A percentile compares a stretch with the other conserved stretches of the same genome.
Conservation (phyloP, 2,329 filamentous ascomycete species). For the Nemania sp. region DNA sequence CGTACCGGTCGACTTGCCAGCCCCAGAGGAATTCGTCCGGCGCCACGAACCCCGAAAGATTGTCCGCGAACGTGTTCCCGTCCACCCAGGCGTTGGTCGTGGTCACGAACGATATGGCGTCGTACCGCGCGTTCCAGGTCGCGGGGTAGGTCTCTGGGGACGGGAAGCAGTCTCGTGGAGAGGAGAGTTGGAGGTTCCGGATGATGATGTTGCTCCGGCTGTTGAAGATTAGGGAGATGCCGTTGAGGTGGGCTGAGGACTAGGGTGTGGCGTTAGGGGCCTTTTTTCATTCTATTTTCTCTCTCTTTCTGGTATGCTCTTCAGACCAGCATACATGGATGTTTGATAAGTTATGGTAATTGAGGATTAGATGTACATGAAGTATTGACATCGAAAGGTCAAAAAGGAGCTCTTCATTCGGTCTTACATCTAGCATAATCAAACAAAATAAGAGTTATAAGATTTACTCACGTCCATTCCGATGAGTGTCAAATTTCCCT, state of each 20-base stretch:
- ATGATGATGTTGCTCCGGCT: constrained; percentile 27
- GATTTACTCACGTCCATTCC: constrained; percentile 24
- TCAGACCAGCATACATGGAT: no score
- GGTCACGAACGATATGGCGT: constrained; percentile 26
- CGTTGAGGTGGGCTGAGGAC: constrained; percentile 22
- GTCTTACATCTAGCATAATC: no score
- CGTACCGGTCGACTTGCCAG: constrained; percentile 28
- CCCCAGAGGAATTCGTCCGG: constrained; percentile 27
- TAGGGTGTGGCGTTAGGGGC: not conserved
- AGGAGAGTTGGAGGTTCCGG: constrained; percentile 23
- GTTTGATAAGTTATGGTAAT: no score
- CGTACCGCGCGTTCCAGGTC: constrained; percentile 31
- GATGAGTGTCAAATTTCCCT: constrained; percentile 29
- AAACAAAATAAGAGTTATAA: no score
- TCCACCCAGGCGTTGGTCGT: constrained; percentile 27
- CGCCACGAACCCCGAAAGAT: constrained; percentile 10
- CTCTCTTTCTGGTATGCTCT: no score
- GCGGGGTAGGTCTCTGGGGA: constrained; percentile 25
- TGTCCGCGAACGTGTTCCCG: constrained; percentile 27
- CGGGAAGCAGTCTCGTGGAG: constrained; percentile 30
- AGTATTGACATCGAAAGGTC: no score
- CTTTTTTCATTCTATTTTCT: not conserved
- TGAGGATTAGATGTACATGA: no score
- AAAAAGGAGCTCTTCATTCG: no score
- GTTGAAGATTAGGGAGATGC: constrained; percentile 29